Evolutionary conservation across 2,329 filamentous ascomycete genomes (phyloP).

Genomic region (Diaporthe destruens): DNA sequence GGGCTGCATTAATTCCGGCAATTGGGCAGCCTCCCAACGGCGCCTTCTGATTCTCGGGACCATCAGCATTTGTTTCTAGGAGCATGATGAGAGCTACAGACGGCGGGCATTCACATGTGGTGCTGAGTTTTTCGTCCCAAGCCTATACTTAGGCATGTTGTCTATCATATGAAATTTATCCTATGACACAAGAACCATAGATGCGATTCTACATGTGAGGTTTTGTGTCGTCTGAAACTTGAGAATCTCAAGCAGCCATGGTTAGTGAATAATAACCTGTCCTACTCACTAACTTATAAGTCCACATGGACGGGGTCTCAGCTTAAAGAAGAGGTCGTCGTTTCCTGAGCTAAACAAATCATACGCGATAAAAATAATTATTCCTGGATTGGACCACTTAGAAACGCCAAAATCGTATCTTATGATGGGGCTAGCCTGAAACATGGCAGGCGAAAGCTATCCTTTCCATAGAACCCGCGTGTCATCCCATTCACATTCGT

Average conservation of each 20-base stretch:
- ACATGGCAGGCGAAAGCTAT: not conserved
- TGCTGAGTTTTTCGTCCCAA: not conserved
- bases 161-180: not conserved
- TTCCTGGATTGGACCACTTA: not conserved
- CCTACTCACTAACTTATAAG: not conserved
- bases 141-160: not conserved
- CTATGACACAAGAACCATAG: not conserved
- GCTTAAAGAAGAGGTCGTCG: not conserved
- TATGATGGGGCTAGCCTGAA: not conserved
- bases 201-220: not conserved
- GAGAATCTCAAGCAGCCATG: not conserved
- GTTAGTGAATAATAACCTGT: not conserved
- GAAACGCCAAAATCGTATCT: not conserved
- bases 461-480: not conserved
- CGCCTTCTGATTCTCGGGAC: not conserved
- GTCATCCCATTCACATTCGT: not conserved
- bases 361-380: not conserved
- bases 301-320: not conserved
- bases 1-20: slow-evolving; percentile 12
- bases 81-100: not conserved
- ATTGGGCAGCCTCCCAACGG: not conserved
- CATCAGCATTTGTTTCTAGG: not conserved
- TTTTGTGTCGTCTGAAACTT: not conserved
- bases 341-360: not conserved
- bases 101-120: no score